phyloP scores from a whole-genome alignment of 2,329 filamentous ascomycete genomes.

The Sporothrix protearum region DNA sequence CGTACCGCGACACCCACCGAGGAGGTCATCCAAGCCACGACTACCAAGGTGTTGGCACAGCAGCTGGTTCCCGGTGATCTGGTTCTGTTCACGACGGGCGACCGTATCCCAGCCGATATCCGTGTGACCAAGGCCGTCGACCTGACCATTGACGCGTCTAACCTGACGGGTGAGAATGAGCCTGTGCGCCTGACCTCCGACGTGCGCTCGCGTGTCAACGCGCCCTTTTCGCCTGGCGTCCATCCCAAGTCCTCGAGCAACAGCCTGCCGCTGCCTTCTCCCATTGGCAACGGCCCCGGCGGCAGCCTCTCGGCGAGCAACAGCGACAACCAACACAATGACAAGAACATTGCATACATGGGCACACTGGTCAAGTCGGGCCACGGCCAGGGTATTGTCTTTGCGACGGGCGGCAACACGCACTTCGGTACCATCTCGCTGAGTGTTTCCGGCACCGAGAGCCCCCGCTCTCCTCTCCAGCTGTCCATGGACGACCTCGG shows the following conservation, averaged over 20 bases:
- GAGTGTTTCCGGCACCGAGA: constrained; percentile 91
- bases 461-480: constrained; percentile 88
- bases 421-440: constrained; percentile 96
- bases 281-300: constrained; percentile 27
- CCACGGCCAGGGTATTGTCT: constrained; percentile 94
- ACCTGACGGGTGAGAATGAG: constrained; percentile 94
- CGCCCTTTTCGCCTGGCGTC: constrained; percentile 16
- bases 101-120: constrained; percentile 93
- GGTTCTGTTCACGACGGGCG: constrained; percentile 90
- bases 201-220: constrained; percentile 41
- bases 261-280: constrained; percentile 35
- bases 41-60: constrained; percentile 79
- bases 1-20: constrained; percentile 57
- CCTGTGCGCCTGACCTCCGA: constrained; percentile 76
- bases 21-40: constrained; percentile 65
- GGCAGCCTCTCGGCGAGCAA: neutral
- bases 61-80: constrained; percentile 90
- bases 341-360: constrained; percentile 96
- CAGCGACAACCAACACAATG: constrained; percentile 62
- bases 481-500: constrained; percentile 97
- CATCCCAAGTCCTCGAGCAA: constrained; percentile 21
- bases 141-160: constrained; percentile 92
- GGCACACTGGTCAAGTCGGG: constrained; percentile 93
- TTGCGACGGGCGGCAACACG: constrained; percentile 87
- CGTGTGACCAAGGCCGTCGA: constrained; percentile 88